Evolutionary conservation across 352 stramenopile genomes (phyloP), one percentile per base, ranked within the genome.

Genomic region (Thraustotheca clavata): DNA sequence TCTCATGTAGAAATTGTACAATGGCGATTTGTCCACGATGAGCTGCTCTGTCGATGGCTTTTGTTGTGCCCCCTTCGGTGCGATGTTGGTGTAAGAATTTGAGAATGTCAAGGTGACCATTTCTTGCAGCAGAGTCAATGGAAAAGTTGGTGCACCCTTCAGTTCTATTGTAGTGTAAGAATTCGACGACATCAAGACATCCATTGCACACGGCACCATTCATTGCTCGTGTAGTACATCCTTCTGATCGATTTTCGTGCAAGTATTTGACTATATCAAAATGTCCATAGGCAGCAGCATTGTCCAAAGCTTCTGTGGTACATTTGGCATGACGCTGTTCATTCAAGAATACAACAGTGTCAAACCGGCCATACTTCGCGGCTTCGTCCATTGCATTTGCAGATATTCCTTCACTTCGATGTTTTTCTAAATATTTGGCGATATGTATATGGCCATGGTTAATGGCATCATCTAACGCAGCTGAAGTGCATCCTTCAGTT

Each of bases 121-220:
- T 65, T 4, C 36, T 40, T 14, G 57, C 57, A 8, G 57, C 57
- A n/a, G 33, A 38, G 38, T 65, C 57, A 46, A 65, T 79, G 2
- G 50, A 35, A n/a, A 49, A 32, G 2, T 71, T 76, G 0, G 50
- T 60, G 31, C 50, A 60, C 16, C 50, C 50, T 60, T 60, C 50
- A 7, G 9, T 49, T 8, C 50, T 35, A n/a, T 49, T 49, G 20
- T 14, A 26, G 3, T 60, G 50, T 16, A 60, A 38, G 50, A 60
- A 60, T 22, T 14, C 20, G 31, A 60, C 50, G 31, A 60, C 31
- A 11, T 60, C 29, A 12, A 60, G 27, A 22, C 46, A 60, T 49
- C 50, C 50, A 24, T 81, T 76, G 33, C 65, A 74, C 0, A 79
- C 79, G 11, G 81, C 77, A 16, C 75, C 65, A 69, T 86, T 77